A percentile compares a stretch with the other conserved stretches of the same genome.
Evolutionary conservation across 352 stramenopile genomes (phyloP).

Genomic region (Pythium myriotylum): DNA sequence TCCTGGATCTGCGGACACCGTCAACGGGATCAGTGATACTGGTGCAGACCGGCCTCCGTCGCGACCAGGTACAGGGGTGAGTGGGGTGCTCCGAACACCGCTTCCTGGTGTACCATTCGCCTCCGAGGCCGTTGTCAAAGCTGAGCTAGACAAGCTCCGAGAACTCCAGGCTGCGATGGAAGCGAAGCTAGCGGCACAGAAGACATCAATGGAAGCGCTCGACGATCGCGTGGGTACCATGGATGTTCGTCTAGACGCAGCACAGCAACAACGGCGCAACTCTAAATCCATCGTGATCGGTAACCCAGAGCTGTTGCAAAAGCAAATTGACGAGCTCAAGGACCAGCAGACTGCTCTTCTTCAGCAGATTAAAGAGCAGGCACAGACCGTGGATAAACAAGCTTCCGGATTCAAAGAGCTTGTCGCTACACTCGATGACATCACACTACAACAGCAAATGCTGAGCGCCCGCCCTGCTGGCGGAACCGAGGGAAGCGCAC

Average conservation of each 20-base stretch:
- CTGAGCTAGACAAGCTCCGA: slow-evolving; percentile 45
- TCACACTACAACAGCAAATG: slow-evolving; percentile 55
- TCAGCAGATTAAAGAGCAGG: slow-evolving; percentile 48
- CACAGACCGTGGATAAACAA: slow-evolving; percentile 46
- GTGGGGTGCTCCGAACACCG: slow-evolving; percentile 27
- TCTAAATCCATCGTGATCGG: slow-evolving; percentile 1
- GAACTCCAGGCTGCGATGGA: slow-evolving; percentile 42
- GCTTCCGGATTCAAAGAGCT: slow-evolving; percentile 51
- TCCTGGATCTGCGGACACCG: too few relatives aligned
- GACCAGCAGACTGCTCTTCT: slow-evolving; percentile 41
- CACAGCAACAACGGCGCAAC: slow-evolving; percentile 13
- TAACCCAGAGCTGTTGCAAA: slow-evolving; percentile 33
- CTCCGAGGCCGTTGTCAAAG: slow-evolving; percentile 42
- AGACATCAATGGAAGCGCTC: slow-evolving; percentile 41
- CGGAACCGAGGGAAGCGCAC: slow-evolving; percentile 2
- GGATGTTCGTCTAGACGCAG: slow-evolving; percentile 24
- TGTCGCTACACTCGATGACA: slow-evolving; percentile 50
- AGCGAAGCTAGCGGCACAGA: slow-evolving; percentile 37
- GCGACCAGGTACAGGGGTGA: slow-evolving; percentile 21
- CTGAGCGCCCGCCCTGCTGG: slow-evolving; percentile 8
- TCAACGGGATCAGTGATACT: neutral
- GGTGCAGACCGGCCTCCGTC: slow-evolving; percentile 9
- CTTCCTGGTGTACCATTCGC: slow-evolving; percentile 41
- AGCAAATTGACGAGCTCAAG: slow-evolving; percentile 52
- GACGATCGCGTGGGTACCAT: slow-evolving; percentile 36